Base-by-base conservation (phyloP, 2,329 filamentous ascomycete genomes). In the Aspergillus ochraceoroseus region DNA sequence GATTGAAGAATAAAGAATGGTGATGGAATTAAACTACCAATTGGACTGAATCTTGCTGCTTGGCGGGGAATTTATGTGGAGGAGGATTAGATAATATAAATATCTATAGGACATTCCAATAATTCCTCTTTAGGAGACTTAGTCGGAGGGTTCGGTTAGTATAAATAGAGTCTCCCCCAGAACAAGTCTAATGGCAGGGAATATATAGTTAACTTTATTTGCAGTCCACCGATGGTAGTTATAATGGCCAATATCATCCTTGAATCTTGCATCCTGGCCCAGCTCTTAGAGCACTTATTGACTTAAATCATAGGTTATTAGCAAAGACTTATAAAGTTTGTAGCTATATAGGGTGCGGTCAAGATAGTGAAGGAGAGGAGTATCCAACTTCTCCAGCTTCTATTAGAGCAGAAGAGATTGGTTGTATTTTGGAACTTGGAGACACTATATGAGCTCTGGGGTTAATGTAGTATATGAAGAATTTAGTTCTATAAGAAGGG, bases 191-290 rank as follows among this genome's bases (percentile, higher is more conserved):
- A 37, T 37, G 36, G 35, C 1, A 30, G 32, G 31, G 28, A 14
- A 57, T 44, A 15, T 47, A 58, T 44, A 22, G 39, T 61, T 58
- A 9, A 55, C 52, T 53, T 58, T 30, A 52, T 61, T 59, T 44
- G 44, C 48, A 13, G 51, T 37, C 55, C 33, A 59, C 20, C 46
- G 40, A 20, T 51, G 48, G 32, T 41, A 61, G 41, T 59, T 58
- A 27, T 59, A 59, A 53, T 59, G 34, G 11, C 48, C 38, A 44
- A 61, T 52, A 47, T 56, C 36, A 31, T 59, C 38, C 43, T 58
- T 32, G 28, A 59, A 59, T 38, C 34, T 35, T 36, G 53, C 36
- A 51, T 57, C 52, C 38, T 41, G 30, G 32, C 48, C 52, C 18
- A 59, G 43, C 33, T 58, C 51, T 39, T 44, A 15, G n/a, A 59